Base-by-base conservation (phyloP, 179 eudicot genomes). In the Silene vulgaris region DNA sequence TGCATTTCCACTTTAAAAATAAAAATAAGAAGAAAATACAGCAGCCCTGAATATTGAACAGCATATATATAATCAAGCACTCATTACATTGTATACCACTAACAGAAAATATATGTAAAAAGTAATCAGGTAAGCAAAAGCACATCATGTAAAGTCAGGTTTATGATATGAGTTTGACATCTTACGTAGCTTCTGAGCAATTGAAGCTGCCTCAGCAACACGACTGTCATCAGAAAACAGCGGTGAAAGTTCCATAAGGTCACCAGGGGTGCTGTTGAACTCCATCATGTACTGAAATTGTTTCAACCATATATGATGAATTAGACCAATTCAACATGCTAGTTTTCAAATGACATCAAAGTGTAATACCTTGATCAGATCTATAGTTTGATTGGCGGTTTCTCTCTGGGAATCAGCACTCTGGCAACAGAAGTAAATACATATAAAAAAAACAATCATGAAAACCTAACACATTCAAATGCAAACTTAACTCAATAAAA, bases 181-280 rank as follows among this genome's bases (percentile, higher is more conserved):
- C 97, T 84, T 90, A 95, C 99, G 88, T 84, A 95, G 81, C 86
- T 95, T 95, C 82, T 95, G 99, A 32, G 97, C 97, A 83, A 95
- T 93, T 72, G 99, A 90, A 83, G 99, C 99, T 52, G 99, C 99
- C 85, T 95, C 99, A 52, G 99, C 97, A 79, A 95, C 99, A 77
- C 97, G 99, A 77, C 97, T 93, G 78, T 95, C 97, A 82, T 95
- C 99, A 70, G 99, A 95, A 81, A 95, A 95, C 69, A 95, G 80
- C 65, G 99, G 91, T 65, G 99, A 95, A 67, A 95, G 93, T 82
- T 95, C 99, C 97, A 95, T 93, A 29, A 95, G 88, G 83, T 95
- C 99, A 37, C 99, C 99, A 17, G 97, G 97, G 77, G 96, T 95
- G 83, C 99, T 85, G 85, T 95, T 95, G 79, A 95, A 95, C 88